Evolutionary conservation across 305 asterid species (phyloP).

Genomic region (Ajuga reptans): DNA sequence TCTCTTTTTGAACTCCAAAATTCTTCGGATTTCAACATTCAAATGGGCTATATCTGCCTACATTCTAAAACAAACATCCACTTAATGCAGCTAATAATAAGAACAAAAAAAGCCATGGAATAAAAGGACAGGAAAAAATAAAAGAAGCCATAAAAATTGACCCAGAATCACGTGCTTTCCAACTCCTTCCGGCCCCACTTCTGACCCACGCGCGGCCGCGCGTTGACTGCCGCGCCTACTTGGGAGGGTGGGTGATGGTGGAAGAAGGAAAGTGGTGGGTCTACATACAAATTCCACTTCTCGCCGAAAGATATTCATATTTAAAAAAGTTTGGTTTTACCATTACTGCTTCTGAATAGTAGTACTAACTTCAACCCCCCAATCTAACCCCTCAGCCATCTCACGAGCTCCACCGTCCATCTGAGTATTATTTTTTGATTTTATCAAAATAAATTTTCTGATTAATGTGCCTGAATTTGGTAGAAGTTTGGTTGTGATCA

Average conservation of each 20-base stretch:
- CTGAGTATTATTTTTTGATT: neutral
- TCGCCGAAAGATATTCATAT: slow-evolving; percentile 33
- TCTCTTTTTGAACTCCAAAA: too few relatives aligned
- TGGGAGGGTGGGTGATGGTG: too few relatives aligned
- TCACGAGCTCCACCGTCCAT: slow-evolving; percentile 20
- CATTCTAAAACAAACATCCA: too few relatives aligned
- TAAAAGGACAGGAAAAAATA: neutral
- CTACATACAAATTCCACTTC: slow-evolving; percentile 28
- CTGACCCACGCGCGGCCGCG: slow-evolving; percentile 20
- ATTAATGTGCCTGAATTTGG: slow-evolving; percentile 9
- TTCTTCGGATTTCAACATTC: too few relatives aligned
- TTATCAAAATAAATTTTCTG: neutral
- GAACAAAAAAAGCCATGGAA: neutral
- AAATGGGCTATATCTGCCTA: too few relatives aligned
- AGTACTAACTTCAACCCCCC: neutral
- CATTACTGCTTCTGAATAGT: slow-evolving; percentile 18
- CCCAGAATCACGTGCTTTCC: slow-evolving; percentile 28
- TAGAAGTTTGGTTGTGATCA: neutral
- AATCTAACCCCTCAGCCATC: slow-evolving; percentile 1
- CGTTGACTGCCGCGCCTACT: slow-evolving; percentile 27
- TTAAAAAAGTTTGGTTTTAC: slow-evolving; percentile 13
- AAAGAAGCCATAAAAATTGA: slow-evolving; percentile 16
- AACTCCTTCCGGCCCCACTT: slow-evolving; percentile 13
- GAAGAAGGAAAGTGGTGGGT: slow-evolving; percentile 7
- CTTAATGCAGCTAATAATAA: too few relatives aligned